Evolutionary conservation across 768 basidiomycete genomes (phyloP).

Genomic region (Hortiboletus campestris): DNA sequence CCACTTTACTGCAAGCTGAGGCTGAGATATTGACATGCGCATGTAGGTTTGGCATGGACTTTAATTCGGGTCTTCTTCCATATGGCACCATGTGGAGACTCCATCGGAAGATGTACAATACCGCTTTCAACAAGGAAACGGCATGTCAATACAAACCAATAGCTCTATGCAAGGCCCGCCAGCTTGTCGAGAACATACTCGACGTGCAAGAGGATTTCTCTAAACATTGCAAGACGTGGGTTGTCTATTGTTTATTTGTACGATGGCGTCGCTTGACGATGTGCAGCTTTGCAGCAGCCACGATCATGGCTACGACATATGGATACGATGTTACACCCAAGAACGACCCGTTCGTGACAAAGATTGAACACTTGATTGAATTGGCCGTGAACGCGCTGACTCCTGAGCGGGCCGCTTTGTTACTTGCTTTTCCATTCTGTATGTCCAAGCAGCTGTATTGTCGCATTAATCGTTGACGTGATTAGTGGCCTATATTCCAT

Average conservation of each 20-base stretch:
- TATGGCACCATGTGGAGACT: slow-evolving; percentile 31
- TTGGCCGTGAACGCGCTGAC: slow-evolving; percentile 15
- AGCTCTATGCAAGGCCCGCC: slow-evolving; percentile 18
- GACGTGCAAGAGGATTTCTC: slow-evolving; percentile 13
- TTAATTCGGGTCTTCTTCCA: slow-evolving; percentile 26
- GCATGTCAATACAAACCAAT: slow-evolving; percentile 11
- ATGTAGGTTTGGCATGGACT: slow-evolving; percentile 31
- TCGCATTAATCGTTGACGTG: neutral
- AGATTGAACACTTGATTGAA: slow-evolving; percentile 4
- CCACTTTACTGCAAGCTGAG: neutral
- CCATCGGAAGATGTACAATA: slow-evolving; percentile 30
- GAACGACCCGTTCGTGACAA: slow-evolving; percentile 29
- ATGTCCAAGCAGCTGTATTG: neutral
- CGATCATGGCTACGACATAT: slow-evolving; percentile 25
- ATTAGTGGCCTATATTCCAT: slow-evolving; percentile 30
- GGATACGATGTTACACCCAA: slow-evolving; percentile 25
- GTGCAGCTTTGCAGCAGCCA: slow-evolving; percentile 20
- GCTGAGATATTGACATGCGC: neutral
- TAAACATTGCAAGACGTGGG: slow-evolving; percentile 21
- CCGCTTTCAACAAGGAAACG: slow-evolving; percentile 17
- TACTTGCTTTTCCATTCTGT: slow-evolving; percentile 27
- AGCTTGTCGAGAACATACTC: slow-evolving; percentile 25
- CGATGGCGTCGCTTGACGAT: neutral
- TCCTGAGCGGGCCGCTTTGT: slow-evolving; percentile 22
- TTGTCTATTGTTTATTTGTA: slow-evolving; percentile 5